Conservation (phyloP, 129 eudicot genomes). For the Pulicaria dysenterica region DNA sequence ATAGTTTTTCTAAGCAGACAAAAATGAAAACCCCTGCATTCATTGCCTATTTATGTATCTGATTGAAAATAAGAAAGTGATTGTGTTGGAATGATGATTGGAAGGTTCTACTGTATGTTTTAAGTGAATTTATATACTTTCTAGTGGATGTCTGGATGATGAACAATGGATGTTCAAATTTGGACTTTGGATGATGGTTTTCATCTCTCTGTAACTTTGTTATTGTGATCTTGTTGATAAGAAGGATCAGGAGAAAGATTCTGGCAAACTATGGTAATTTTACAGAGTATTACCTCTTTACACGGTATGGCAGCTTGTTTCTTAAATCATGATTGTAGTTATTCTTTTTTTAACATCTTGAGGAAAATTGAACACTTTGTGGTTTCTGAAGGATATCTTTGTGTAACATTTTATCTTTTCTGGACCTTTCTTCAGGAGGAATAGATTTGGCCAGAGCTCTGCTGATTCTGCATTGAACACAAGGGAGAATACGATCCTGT, state of each 20-base stretch:
- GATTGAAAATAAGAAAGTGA: background rate
- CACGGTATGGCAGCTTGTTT: conserved; percentile 15
- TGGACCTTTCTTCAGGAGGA: no score
- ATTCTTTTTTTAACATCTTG: conserved; percentile 8
- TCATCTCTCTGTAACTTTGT: background rate
- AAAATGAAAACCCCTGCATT: background rate
- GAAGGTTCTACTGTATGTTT: conserved; percentile 2
- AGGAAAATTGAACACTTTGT: background rate
- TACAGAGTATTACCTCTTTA: background rate
- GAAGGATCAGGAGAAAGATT: background rate
- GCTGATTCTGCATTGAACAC: no score
- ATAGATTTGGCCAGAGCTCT: no score
- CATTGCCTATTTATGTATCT: background rate
- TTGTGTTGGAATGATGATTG: background rate
- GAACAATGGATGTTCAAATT: conserved; percentile 6
- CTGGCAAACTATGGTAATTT: background rate
- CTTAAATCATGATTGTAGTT: background rate
- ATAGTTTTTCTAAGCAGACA: background rate
- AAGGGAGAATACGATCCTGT: no score
- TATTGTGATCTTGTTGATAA: background rate
- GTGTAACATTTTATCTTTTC: background rate
- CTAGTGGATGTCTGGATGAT: conserved; percentile 4
- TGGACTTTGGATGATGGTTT: background rate
- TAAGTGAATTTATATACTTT: background rate
- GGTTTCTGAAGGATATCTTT: conserved; percentile 2